Evolutionary conservation across 164 flowering plant genomes (phyloP).

Genomic region (Dillenia turbinata): DNA sequence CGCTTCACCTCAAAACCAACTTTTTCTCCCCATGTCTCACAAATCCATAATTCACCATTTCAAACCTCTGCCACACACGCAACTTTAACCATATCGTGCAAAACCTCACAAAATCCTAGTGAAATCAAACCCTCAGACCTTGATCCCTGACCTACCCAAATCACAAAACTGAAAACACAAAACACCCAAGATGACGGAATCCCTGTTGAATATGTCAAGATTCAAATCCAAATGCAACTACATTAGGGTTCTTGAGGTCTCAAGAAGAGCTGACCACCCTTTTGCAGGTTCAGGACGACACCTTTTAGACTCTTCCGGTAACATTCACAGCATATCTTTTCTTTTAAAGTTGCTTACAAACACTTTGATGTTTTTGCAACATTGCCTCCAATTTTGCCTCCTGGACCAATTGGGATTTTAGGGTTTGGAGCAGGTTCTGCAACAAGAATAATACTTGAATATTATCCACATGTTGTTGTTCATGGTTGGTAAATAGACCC

Average conservation of each 20-base stretch:
- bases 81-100: too few species aligned
- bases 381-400: constrained; percentile 63
- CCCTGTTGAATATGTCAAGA: constrained; percentile 50
- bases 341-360: constrained; percentile 45
- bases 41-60: too few species aligned
- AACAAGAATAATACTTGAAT: constrained; percentile 51
- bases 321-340: constrained; percentile 83
- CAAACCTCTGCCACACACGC: too few species aligned
- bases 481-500: constrained; percentile 95
- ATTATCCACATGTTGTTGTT: constrained; percentile 49
- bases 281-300: constrained; percentile 83
- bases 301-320: constrained; percentile 82
- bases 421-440: constrained; percentile 95
- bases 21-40: too few species aligned
- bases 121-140: too few species aligned
- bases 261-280: constrained; percentile 75
- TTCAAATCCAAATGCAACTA: constrained; percentile 75
- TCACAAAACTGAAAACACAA: too few species aligned
- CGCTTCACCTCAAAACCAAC: too few species aligned
- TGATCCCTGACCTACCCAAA: too few species aligned
- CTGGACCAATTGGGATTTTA: constrained; percentile 76
- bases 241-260: constrained; percentile 78
- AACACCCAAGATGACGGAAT: constrained; percentile 51
- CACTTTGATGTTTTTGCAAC: constrained; percentile 88
- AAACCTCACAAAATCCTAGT: too few species aligned